Evolutionary conservation across 495 filamentous ascomycete genomes (phyloP), one percentile per base, ranked within the genome.

Genomic region (Apiosordaria backusii): DNA sequence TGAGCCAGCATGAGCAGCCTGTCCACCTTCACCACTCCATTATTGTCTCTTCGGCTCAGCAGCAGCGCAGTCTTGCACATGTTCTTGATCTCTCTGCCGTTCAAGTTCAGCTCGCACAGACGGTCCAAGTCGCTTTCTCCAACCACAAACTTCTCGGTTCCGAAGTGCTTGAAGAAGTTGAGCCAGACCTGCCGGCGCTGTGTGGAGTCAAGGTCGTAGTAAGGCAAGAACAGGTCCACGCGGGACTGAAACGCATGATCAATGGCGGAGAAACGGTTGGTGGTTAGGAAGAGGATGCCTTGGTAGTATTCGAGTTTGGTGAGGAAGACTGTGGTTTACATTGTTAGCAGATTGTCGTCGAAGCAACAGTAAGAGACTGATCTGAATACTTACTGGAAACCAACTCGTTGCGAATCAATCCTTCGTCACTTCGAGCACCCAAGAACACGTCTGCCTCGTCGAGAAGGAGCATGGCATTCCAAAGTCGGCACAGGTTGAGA

Each of bases 231-330:
- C 40, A 85, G 72, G 60, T 86, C 81, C 25, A 85, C 77, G 54
- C 84, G 81, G 1, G 79, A 82, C 60, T 79, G 77, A 67, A 86
- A 82, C 0, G 82, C 82, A 65, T 80, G 74, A 67, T 86, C 84
- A 53, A 86, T 78, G 40, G 40, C 27, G 4, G 67, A 52, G 55
- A 71, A 65, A 19, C 78, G 77, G 66, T 84, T 85, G 52, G 81
- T 81, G 2, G 82, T 84, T 18, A 84, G 73, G 68, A 85, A 80
- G 15, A 84, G 70, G 54, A 83, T 80, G 26, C 82, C 81, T 50
- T 80, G 74, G 60, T 86, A 85, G 75, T 85, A 85, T 69, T 87
- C 83, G 5, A 87, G 72, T 69, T 79, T 79, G 58, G 81, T 76
- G 45, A 86, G 77, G 68, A 86, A 85, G 53, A 84, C 35, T 45